phyloP scores from a whole-genome alignment of 768 basidiomycete species.

The Agrocybe chaxingu region DNA sequence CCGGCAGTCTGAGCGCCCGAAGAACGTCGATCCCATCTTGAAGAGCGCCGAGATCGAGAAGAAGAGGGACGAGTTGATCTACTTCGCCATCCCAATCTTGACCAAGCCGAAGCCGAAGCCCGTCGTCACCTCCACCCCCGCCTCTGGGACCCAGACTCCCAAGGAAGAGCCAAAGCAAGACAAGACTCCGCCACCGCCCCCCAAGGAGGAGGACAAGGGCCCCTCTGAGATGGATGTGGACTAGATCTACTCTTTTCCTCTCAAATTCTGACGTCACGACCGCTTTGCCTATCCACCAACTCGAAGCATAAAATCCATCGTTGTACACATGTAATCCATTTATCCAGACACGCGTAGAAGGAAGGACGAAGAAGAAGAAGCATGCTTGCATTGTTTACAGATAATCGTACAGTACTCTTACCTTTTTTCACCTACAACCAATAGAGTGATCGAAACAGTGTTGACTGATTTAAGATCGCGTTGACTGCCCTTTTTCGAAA shows the following conservation, averaged over 20 bases:
- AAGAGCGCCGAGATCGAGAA: conserved; percentile 80
- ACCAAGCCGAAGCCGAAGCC: conserved; percentile 92
- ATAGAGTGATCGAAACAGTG: too few species aligned
- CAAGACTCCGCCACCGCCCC: conserved; percentile 23
- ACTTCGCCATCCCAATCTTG: conserved; percentile 86
- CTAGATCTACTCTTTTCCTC: conserved; percentile 30
- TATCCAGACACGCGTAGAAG: too few species aligned
- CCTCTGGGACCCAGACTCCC: conserved; percentile 65
- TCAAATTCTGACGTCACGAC: too few species aligned
- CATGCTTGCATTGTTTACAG: too few species aligned
- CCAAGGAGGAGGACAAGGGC: conserved; percentile 30
- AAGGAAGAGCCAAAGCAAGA: conserved; percentile 46
- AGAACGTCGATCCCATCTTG: conserved; percentile 85
- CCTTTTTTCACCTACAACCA: too few species aligned
- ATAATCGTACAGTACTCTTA: too few species aligned
- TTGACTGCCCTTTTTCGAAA: too few species aligned
- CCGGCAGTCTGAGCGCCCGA: conserved; percentile 82
- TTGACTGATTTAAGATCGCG: too few species aligned
- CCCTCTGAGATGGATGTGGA: conserved; percentile 85
- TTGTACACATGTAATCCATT: too few species aligned
- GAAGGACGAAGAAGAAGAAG: too few species aligned
- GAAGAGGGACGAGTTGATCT: conserved; percentile 91
- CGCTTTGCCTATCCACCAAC: too few species aligned
- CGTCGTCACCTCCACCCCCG: conserved; percentile 45
- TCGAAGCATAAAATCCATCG: too few species aligned